Percentiles rank a stretch among this genome's conserved stretches.
These are phyloP conservation scores for Colletotrichum gloeosporioides DNA, from an alignment of 2,329 filamentous ascomycete species.

Conservation along the genomic window DNA sequence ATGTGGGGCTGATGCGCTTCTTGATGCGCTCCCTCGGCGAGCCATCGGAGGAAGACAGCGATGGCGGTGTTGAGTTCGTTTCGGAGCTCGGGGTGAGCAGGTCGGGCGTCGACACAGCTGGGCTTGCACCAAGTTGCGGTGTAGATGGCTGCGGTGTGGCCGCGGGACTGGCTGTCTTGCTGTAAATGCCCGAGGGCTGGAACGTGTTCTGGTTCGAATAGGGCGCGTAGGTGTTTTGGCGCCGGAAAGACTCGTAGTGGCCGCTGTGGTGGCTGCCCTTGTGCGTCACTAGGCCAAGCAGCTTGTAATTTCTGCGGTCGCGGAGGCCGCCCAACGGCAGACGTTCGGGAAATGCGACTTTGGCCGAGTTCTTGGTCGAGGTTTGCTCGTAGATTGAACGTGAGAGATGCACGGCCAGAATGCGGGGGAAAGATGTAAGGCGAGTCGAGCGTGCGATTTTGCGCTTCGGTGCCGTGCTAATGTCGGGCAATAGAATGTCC, in stretches of 20 bases:
- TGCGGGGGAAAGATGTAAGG: slow-evolving; percentile 85
- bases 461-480: slow-evolving; percentile 76
- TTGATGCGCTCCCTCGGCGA: slow-evolving; percentile 22
- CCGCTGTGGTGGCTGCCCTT: slow-evolving; percentile 96
- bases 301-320: slow-evolving; percentile 78
- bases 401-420: slow-evolving; percentile 90
- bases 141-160: slow-evolving; percentile 57
- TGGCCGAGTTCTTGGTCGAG: slow-evolving; percentile 93
- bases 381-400: slow-evolving; percentile 87
- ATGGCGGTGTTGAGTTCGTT: slow-evolving; percentile 41
- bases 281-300: slow-evolving; percentile 89
- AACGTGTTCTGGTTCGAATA: slow-evolving; percentile 85
- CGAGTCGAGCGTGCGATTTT: slow-evolving; percentile 87
- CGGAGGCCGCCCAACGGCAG: slow-evolving; percentile 82
- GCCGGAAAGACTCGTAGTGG: slow-evolving; percentile 94
- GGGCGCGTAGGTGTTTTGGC: slow-evolving; percentile 77
- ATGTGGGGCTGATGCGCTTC: slow-evolving; percentile 14
- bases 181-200: slow-evolving; percentile 76
- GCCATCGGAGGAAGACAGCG: slow-evolving; percentile 38
- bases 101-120: slow-evolving; percentile 53
- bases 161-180: slow-evolving; percentile 60
- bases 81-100: slow-evolving; percentile 44
- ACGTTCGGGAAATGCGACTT: slow-evolving; percentile 90
- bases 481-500: slow-evolving; percentile 76
- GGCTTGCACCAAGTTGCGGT: slow-evolving; percentile 49